These are phyloP conservation scores for Penicillium paxilli DNA, from an alignment of 495 filamentous ascomycete species.

Conservation along the genomic window DNA sequence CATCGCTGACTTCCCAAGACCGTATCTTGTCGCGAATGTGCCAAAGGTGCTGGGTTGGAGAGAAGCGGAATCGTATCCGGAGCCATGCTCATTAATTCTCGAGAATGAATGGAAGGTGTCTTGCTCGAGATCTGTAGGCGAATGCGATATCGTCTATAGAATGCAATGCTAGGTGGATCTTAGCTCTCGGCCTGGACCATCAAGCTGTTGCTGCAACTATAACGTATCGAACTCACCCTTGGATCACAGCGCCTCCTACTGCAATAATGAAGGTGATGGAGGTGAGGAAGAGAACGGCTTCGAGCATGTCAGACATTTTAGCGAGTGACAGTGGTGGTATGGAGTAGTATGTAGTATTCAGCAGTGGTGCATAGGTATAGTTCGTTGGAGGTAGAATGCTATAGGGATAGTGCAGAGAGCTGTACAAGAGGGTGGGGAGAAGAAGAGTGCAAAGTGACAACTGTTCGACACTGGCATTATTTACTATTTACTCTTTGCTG, in stretches of 20 bases:
- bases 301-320: constrained; percentile 2
- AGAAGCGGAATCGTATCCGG: not conserved
- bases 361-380: not conserved
- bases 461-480: too few relatives aligned
- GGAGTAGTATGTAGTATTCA: not conserved
- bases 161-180: constrained; percentile 8
- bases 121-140: constrained; percentile 16
- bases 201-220: too few relatives aligned
- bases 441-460: too few relatives aligned
- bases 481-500: too few relatives aligned
- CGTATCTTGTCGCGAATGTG: constrained; percentile 10
- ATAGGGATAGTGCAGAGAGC: too few relatives aligned
- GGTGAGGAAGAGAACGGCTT: constrained; percentile 17
- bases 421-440: not conserved
- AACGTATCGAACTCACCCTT: constrained; percentile 8
- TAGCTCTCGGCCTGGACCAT: not conserved
- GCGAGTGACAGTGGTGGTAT: not conserved
- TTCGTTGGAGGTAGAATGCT: not conserved
- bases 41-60: not conserved
- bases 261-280: constrained; percentile 16
- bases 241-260: constrained; percentile 8
- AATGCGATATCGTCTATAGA: constrained; percentile 19
- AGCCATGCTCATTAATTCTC: constrained; percentile 9
- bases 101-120: not conserved
- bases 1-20: not conserved